These are phyloP conservation scores for Fusarium floridanum DNA, from an alignment of 2,329 filamentous ascomycete genomes.

Conservation along the genomic window DNA sequence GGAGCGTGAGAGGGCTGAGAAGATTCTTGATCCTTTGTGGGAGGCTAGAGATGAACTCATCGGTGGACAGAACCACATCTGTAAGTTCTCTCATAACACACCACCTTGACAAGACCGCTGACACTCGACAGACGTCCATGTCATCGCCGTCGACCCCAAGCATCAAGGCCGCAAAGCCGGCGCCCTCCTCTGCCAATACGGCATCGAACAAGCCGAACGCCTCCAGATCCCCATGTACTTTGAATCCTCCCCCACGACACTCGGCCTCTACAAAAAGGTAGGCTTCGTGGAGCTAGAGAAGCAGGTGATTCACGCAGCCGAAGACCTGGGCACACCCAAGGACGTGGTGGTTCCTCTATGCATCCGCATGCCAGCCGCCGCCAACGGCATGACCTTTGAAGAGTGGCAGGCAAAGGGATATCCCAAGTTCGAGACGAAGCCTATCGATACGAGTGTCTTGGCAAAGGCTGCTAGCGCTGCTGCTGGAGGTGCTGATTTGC, in stretches of 20 bases:
- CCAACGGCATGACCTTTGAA: slow-evolving; percentile 50
- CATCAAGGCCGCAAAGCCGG: slow-evolving; percentile 59
- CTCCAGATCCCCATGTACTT: slow-evolving; percentile 59
- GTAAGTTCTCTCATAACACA: background rate
- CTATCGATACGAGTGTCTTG: background rate
- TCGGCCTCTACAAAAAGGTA: slow-evolving; percentile 60
- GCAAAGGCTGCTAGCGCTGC: slow-evolving; percentile 1
- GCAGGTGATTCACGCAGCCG: slow-evolving; percentile 39
- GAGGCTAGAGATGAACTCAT: slow-evolving; percentile 57
- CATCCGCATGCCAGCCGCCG: slow-evolving; percentile 56
- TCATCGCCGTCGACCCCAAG: slow-evolving; percentile 59
- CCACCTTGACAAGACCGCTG: background rate
- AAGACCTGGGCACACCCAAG: slow-evolving; percentile 47
- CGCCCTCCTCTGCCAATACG: slow-evolving; percentile 57
- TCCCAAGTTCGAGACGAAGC: slow-evolving; percentile 24
- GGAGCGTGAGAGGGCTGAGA: slow-evolving; percentile 58
- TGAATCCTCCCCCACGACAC: slow-evolving; percentile 59
- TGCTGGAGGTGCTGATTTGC: background rate
- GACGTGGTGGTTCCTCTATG: slow-evolving; percentile 58
- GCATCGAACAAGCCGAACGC: slow-evolving; percentile 52
- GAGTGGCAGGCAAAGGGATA: slow-evolving; percentile 49
- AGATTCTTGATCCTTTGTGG: slow-evolving; percentile 57
- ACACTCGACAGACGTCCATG: slow-evolving; percentile 52
- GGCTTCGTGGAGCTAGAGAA: slow-evolving; percentile 57
- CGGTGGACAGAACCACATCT: slow-evolving; percentile 45